Evolutionary conservation across 805 yeast genomes (phyloP), one percentile per base, ranked within the genome.

Genomic region (Nakazawaea holstii): DNA sequence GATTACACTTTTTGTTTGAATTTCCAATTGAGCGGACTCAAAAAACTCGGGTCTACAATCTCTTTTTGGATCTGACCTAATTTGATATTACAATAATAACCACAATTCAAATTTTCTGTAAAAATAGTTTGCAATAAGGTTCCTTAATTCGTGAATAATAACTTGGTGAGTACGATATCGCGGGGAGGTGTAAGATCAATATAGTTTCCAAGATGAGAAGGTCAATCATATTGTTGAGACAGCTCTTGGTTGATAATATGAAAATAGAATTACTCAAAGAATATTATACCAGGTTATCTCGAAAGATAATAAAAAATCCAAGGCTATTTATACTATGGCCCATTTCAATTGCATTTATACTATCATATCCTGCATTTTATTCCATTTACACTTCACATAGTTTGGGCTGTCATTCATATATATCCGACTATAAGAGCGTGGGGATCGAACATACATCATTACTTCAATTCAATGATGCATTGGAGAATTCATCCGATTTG

Each of bases 351-450:
- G 67, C 72, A 8, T 72, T 79, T 49, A 59, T 74, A 4, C 49
- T 79, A 20, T 66, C 80, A 8, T 79, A 76, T 53, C 80, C 82
- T 2, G 58, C 79, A 0, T 54, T 78, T 10, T 69, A 71, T 53
- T 52, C 70, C 10, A 45, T 68, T 3, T 59, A 57, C 41, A 55
- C 63, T n/a, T 53, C 63, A 10, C 56, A 66, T 6, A 55, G 53
- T 8, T 32, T 48, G 29, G 32, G 49, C 4, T 43, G 32, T 20
- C 38, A 35, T 43, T 53, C 43, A 43, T 49, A 29, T 41, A 45
- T 38, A 38, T 53, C 44, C 49, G 55, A 49, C 48, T 55, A 8
- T 56, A 56, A 26, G 38, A 50, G 32, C 42, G 53, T 30, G 49
- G 48, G 27, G 17, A 29, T 39, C 2, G 44, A 39, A 6, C 44